Base-by-base conservation (phyloP, 805 yeast species). In the Candida bentonensis region DNA sequence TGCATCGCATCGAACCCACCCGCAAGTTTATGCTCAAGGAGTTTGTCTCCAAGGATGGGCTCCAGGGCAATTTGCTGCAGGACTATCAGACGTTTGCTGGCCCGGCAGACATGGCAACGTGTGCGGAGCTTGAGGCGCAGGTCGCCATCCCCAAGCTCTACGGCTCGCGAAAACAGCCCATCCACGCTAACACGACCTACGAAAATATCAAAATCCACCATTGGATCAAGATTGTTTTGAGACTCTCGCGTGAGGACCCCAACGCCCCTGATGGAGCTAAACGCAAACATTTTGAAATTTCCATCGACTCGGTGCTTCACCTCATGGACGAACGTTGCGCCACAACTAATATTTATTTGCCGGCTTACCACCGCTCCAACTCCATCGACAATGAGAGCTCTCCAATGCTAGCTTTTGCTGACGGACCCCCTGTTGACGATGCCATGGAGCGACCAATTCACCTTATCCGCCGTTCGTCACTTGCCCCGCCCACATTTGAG, bases 251-350 rank as follows among this genome's bases (percentile, higher is more conserved):
- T 51, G 57, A 69, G n/a, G 78, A 82, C 39, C 70, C 73, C 41
- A 72, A 51, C 13, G 51, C 55, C 43, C 58, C 62, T 21, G 49
- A 52, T 22, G 46, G 67, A 11, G 54, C 51, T 30, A 84, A 84
- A 57, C 68, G 94, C 40, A 92, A 88, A 58, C 96, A 87, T 58
- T 92, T 82, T 58, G 99, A 92, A 64, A 83, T 92, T 40, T 79
- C 86, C 47, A 89, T 92, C 46, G 99, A 92, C 61, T 84, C 96
- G 2, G 98, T 98, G 2, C 78, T 92, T 47, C 94, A 83, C 55
- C 69, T 92, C 3, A 65, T 88, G 42, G 78, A 88, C 42, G 76
- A 80, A 4, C 64, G 74, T 42, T 85, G 95, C 49, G 65, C 66
- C 2, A 42, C 47, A 23, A 56, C 57, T 2, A 61, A 61, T 40